Base-by-base conservation (phyloP, 2,329 filamentous ascomycete species). In the Stemphylium lycopersici region DNA sequence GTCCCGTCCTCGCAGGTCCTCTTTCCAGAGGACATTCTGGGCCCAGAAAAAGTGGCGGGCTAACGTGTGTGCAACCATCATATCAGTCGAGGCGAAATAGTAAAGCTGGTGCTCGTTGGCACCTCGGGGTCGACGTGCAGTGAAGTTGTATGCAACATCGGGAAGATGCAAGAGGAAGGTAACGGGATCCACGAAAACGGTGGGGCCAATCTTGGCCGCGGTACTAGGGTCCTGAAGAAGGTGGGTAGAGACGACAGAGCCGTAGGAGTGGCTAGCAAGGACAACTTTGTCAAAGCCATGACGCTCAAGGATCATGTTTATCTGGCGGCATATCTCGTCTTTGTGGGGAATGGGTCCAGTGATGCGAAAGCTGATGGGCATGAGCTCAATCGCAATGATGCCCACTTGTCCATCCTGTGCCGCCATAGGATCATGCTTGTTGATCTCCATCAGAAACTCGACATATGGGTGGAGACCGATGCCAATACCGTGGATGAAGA, bases 401-500 rank as follows among this genome's bases (percentile, higher is more conserved):
- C 87, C 87, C n/a, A 87, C 75, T 52, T 82, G 74, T 10, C 78
- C 80, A 48, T 80, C 75, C 15, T 69, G 54, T 15, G 58, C 60
- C 2, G 61, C 54, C 8, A 58, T 37, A 1, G 60, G 65, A 6
- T 67, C 68, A 3, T 65, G 55, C 15, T 74, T 68, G 57, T 80
- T 78, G 34, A 90, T 71, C 44, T 82, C 79, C 31, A 73, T 68
- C 1, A 90, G 74, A 64, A 88, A 88, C 13, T 75, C 70, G 11
- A 81, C 76, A 62, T 90, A 89, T 0, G 86, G 82, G 67, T 83
- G 83, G 2, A 90, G 79, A 0, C 88, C 88, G 52, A 90, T 80
- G 37, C 88, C 87, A 43, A 90, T 89, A 13, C 88, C 88, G 62
- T 90, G 88, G 42, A 90, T 79, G 72, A 90, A 90, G 3, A 91